phyloP scores from a whole-genome alignment of 257 asterid species.

The Mentha longifolia region DNA sequence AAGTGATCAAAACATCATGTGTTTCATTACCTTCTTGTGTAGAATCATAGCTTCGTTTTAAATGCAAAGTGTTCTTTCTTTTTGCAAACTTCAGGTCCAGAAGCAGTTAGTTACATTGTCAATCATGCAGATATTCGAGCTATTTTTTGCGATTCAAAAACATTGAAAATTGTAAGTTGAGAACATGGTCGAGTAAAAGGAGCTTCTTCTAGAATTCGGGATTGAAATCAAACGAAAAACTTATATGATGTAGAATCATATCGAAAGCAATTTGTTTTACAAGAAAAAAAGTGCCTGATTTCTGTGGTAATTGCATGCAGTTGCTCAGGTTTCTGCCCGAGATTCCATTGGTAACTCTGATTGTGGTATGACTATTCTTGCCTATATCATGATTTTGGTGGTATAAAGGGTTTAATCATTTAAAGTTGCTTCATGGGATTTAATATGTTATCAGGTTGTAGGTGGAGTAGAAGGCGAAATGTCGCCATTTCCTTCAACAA shows the following conservation, averaged over 20 bases:
- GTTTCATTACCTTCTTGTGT: background rate
- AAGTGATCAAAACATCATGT: slow-evolving; percentile 17
- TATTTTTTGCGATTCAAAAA: slow-evolving; percentile 60
- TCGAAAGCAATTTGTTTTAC: no score
- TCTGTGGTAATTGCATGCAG: slow-evolving; percentile 46
- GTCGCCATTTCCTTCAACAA: slow-evolving; percentile 61
- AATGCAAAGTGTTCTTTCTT: slow-evolving; percentile 15
- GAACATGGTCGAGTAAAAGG: background rate
- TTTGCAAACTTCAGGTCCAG: slow-evolving; percentile 57
- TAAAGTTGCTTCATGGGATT: slow-evolving; percentile 9
- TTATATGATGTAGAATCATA: background rate
- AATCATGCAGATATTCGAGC: slow-evolving; percentile 68
- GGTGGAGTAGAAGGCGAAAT: slow-evolving; percentile 71
- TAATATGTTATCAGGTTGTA: slow-evolving; percentile 53
- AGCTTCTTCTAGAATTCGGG: background rate
- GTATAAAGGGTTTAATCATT: background rate
- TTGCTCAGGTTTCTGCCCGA: slow-evolving; percentile 73
- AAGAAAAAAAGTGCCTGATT: background rate
- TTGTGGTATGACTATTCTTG: slow-evolving; percentile 56
- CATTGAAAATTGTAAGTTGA: slow-evolving; percentile 53
- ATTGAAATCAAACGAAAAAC: no score
- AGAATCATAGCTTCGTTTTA: background rate
- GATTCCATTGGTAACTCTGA: slow-evolving; percentile 59
- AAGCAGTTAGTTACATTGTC: slow-evolving; percentile 67
- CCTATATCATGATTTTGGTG: background rate